phyloP scores from a whole-genome alignment of 2,329 filamentous ascomycete species.

The Cladosporium cucumerinum region DNA sequence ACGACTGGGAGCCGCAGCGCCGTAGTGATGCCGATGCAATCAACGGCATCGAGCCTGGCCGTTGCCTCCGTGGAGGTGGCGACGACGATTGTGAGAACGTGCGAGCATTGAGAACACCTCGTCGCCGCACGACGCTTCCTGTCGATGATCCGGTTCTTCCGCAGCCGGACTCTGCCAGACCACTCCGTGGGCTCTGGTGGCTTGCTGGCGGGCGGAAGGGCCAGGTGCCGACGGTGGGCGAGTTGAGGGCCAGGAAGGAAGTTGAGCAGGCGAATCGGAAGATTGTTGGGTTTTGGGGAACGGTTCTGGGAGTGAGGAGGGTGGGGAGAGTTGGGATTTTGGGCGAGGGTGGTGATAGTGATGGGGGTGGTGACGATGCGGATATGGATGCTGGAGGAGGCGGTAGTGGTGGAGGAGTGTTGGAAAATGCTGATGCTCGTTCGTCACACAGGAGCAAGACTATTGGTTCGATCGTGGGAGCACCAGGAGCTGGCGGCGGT shows the following conservation, averaged over 20 bases:
- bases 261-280: constrained; percentile 7
- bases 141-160: background rate
- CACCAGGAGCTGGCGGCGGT: background rate
- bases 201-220: background rate
- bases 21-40: background rate
- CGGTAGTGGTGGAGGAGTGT: background rate
- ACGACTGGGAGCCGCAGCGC: background rate
- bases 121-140: background rate
- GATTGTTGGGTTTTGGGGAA: constrained; percentile 12
- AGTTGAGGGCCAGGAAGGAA: constrained; percentile 11
- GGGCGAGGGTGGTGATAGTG: background rate
- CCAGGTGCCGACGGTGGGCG: background rate
- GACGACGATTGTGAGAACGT: background rate
- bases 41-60: background rate
- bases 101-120: background rate
- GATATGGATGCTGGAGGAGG: background rate
- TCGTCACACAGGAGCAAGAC: background rate
- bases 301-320: background rate
- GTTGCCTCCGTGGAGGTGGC: background rate
- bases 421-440: background rate
- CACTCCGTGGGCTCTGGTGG: background rate
- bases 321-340: constrained; percentile 11
- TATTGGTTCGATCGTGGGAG: background rate
- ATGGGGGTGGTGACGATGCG: background rate
- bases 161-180: background rate